These are phyloP conservation scores for Hypoxylon sp. DNA, from an alignment of 2,329 filamentous ascomycete genomes.

Conservation along the genomic window DNA sequence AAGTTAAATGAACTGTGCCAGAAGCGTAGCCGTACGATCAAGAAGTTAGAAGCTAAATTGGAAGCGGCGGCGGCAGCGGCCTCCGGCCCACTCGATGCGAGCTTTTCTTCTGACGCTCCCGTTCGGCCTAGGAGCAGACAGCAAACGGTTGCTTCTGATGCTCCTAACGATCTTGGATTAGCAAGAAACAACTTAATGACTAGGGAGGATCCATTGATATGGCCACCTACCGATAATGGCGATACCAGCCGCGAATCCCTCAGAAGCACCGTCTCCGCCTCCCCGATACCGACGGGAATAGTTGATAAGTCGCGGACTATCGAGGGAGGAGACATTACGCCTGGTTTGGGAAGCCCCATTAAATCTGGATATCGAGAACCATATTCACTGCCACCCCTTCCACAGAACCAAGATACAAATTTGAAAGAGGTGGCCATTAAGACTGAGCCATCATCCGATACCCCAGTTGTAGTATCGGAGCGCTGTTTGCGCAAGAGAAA, in stretches of 20 bases:
- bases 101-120: slow-evolving; percentile 47
- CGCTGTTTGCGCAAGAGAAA: slow-evolving; percentile 66
- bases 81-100: slow-evolving; percentile 39
- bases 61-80: slow-evolving; percentile 38
- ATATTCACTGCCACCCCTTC: slow-evolving; percentile 53
- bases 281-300: neutral
- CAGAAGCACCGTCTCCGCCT: neutral
- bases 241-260: slow-evolving; percentile 1
- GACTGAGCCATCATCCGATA: slow-evolving; percentile 69
- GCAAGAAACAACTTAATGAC: neutral
- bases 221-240: slow-evolving; percentile 9
- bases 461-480: slow-evolving; percentile 66
- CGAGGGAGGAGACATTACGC: slow-evolving; percentile 27
- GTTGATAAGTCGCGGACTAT: neutral
- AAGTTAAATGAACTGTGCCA: slow-evolving; percentile 56
- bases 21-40: slow-evolving; percentile 57
- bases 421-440: slow-evolving; percentile 57
- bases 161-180: neutral
- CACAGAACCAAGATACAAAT: slow-evolving; percentile 26
- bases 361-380: slow-evolving; percentile 28
- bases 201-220: slow-evolving; percentile 8
- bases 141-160: slow-evolving; percentile 1
- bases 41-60: slow-evolving; percentile 59
- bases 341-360: slow-evolving; percentile 14
- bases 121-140: slow-evolving; percentile 20